Percentiles rank a stretch among this genome's conserved stretches.
These are phyloP conservation scores for Cutaneotrichosporon cyanovorans DNA, from an alignment of 1,284 basidiomycete genomes.

Conservation along the genomic window DNA sequence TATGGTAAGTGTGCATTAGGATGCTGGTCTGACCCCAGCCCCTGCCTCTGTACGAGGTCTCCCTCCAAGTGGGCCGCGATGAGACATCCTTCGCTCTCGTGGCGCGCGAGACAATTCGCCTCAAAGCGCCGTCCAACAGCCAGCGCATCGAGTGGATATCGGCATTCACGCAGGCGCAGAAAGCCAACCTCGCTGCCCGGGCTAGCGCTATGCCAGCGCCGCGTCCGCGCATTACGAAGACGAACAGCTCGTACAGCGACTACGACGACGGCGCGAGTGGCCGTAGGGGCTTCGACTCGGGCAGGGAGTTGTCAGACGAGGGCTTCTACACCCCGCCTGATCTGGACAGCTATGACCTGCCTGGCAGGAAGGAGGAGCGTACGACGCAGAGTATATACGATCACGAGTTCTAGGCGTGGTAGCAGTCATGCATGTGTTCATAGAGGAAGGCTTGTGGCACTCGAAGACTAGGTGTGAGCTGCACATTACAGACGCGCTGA, in stretches of 20 bases:
- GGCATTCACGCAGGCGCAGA: slow-evolving; percentile 5
- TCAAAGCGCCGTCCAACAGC: slow-evolving; percentile 10
- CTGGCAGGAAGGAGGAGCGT: background rate
- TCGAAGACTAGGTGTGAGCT: too few species aligned
- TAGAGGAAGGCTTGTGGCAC: too few species aligned
- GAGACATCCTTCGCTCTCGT: slow-evolving; percentile 58
- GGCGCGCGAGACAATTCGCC: slow-evolving; percentile 8
- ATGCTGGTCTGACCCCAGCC: slow-evolving; percentile 58
- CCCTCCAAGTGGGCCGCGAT: slow-evolving; percentile 47
- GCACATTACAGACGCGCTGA: too few species aligned
- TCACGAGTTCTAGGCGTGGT: slow-evolving; percentile 10
- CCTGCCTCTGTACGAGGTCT: slow-evolving; percentile 41
- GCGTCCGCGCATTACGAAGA: background rate
- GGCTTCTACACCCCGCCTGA: too few species aligned
- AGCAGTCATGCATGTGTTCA: too few species aligned
- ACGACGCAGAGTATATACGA: slow-evolving; percentile 9
- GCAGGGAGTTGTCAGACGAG: too few species aligned
- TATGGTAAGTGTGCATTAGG: slow-evolving; percentile 54
- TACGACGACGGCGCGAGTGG: slow-evolving; percentile 4
- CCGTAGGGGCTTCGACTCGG: too few species aligned
- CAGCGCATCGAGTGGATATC: slow-evolving; percentile 25
- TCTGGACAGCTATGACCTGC: background rate
- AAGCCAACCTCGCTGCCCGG: background rate
- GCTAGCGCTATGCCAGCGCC: slow-evolving; percentile 3
- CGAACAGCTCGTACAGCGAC: background rate